Evolutionary conservation across 1,284 basidiomycete species (phyloP).

Genomic region (Heterobasidion occidentale): DNA sequence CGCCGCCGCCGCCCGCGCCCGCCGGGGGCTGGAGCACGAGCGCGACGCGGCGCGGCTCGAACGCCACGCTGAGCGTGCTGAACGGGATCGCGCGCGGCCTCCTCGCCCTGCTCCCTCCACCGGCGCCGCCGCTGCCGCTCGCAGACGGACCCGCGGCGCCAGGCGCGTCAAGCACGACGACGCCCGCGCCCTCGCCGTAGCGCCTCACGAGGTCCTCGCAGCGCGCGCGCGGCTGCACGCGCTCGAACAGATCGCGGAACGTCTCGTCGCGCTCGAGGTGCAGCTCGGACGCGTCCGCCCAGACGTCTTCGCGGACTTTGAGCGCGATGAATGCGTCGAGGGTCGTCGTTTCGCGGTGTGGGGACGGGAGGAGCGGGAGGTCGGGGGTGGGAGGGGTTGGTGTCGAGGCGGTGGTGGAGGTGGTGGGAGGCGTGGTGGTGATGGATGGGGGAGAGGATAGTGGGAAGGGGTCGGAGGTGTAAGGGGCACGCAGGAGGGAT

Average conservation of each 20-base stretch:
- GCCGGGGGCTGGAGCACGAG: conserved; percentile 35
- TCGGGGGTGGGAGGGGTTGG: neutral
- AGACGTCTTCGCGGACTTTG: conserved; percentile 70
- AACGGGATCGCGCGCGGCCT: conserved; percentile 36
- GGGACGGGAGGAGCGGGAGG: conserved; percentile 20
- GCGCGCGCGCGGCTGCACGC: conserved; percentile 61
- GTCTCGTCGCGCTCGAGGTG: conserved; percentile 66
- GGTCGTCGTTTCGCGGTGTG: conserved; percentile 63
- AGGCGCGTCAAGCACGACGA: neutral
- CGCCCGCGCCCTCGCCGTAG: conserved; percentile 48
- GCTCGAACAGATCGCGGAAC: conserved; percentile 69
- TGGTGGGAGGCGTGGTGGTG: conserved; percentile 10
- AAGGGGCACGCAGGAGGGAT: conserved; percentile 53
- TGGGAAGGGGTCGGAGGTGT: conserved; percentile 73
- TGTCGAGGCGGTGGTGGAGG: neutral
- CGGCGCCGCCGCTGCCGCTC: conserved; percentile 18
- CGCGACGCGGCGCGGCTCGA: conserved; percentile 50
- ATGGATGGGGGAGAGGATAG: conserved; percentile 21
- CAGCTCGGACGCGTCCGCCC: conserved; percentile 60
- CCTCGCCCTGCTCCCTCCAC: neutral
- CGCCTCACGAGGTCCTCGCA: conserved; percentile 62
- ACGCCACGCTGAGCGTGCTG: conserved; percentile 42
- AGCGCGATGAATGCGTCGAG: conserved; percentile 71
- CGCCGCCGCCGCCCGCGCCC: conserved; percentile 25
- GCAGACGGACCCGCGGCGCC: conserved; percentile 25